Percentiles rank a stretch among this genome's conserved stretches.
These are phyloP conservation scores for Salix udensis DNA, from an alignment of 345 rosid species.

Conservation along the genomic window DNA sequence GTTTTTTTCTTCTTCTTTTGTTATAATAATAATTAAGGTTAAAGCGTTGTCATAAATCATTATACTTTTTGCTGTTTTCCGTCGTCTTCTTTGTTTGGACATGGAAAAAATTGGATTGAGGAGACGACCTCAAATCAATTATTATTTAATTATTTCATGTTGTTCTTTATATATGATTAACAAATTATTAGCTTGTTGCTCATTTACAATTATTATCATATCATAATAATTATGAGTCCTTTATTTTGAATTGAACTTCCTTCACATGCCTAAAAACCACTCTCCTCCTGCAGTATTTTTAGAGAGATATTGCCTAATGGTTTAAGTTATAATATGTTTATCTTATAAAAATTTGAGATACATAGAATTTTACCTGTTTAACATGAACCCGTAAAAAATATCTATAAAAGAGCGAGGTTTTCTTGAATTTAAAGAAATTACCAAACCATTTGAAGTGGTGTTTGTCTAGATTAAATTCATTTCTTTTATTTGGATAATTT, in stretches of 20 bases:
- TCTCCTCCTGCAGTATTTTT: too few relatives aligned
- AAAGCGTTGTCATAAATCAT: not conserved
- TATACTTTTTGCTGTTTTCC: slow-evolving; percentile 17
- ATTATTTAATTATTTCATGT: slow-evolving; percentile 12
- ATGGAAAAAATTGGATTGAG: not conserved
- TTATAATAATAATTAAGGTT: not conserved
- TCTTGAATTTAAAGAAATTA: too few relatives aligned
- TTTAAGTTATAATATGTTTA: too few relatives aligned
- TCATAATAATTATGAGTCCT: not conserved
- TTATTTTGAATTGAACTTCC: not conserved
- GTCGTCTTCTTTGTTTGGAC: slow-evolving; percentile 29
- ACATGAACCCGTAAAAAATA: too few relatives aligned
- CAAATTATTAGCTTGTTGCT: not conserved
- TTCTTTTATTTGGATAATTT: too few relatives aligned
- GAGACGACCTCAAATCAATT: slow-evolving; percentile 12
- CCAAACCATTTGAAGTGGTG: too few relatives aligned
- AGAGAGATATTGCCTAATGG: too few relatives aligned
- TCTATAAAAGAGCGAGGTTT: too few relatives aligned
- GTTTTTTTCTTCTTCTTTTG: not conserved
- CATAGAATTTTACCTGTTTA: too few relatives aligned
- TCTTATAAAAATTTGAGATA: rapidly evolving
- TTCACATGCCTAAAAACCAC: not conserved
- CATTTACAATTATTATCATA: not conserved
- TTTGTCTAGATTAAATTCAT: too few relatives aligned
- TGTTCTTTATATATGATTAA: not conserved